Evolutionary conservation across 768 basidiomycete species (phyloP).

Genomic region (Lyophyllum semitale): DNA sequence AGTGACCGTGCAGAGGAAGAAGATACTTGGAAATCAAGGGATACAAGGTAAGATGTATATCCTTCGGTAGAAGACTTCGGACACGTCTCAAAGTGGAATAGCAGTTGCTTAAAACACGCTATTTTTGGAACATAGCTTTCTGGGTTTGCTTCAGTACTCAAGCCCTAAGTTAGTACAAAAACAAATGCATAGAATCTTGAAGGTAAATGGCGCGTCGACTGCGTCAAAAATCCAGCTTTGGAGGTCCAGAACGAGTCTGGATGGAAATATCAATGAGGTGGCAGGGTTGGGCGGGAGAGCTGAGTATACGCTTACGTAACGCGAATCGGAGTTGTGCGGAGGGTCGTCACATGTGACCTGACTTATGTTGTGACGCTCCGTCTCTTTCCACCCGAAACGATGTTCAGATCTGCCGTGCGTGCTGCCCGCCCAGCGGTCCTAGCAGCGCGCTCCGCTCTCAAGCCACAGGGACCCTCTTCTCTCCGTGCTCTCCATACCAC

Average conservation of each 20-base stretch:
- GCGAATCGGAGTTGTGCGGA: conserved; percentile 33
- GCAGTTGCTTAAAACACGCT: too few relatives aligned
- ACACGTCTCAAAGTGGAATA: neutral
- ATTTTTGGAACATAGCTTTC: neutral
- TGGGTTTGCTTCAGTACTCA: neutral
- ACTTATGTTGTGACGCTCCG: conserved; percentile 16
- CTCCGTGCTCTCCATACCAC: conserved; percentile 64
- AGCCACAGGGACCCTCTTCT: conserved; percentile 29
- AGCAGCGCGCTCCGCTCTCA: conserved; percentile 38
- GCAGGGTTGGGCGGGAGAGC: too few relatives aligned
- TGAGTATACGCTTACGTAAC: conserved; percentile 13
- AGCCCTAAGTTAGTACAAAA: neutral
- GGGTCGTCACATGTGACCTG: conserved; percentile 25
- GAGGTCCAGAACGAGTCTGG: neutral
- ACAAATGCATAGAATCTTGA: neutral
- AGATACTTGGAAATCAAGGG: neutral
- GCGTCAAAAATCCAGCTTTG: neutral
- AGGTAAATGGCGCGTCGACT: conserved; percentile 4
- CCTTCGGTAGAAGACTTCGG: neutral
- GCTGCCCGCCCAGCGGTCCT: conserved; percentile 45
- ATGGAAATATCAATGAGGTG: neutral
- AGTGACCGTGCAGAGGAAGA: conserved; percentile 10
- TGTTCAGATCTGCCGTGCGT: conserved; percentile 49
- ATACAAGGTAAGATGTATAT: neutral
- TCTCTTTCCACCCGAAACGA: conserved; percentile 29